Evolutionary conservation across 148 eudicot species (phyloP).

Genomic region (Rhododendron mucronatum): DNA sequence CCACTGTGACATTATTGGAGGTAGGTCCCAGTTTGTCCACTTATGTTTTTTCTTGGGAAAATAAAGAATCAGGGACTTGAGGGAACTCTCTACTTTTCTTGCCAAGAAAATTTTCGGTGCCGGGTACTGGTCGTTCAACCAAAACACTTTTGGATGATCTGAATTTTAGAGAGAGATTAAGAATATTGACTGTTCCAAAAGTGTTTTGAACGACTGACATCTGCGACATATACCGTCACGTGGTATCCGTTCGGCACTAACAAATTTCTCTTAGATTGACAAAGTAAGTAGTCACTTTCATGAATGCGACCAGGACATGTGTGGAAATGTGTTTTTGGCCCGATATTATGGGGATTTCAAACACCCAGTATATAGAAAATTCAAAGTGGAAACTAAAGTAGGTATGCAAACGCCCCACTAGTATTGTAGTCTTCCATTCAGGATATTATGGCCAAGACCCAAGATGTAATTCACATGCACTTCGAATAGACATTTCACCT

Average conservation of each 20-base stretch:
- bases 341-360: background rate
- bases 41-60: background rate
- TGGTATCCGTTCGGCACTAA: too few relatives aligned
- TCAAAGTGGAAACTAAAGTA: background rate
- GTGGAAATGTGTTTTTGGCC: background rate
- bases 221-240: too few relatives aligned
- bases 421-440: background rate
- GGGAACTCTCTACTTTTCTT: background rate
- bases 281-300: background rate
- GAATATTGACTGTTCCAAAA: too few relatives aligned
- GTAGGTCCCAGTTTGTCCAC: background rate
- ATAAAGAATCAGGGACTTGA: background rate
- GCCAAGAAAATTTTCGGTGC: background rate
- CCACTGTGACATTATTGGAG: background rate
- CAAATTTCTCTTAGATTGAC: too few relatives aligned
- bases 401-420: background rate
- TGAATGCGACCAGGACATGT: background rate
- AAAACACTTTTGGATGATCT: too few relatives aligned
- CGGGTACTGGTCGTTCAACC: too few relatives aligned
- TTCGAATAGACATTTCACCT: too few relatives aligned
- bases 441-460: background rate
- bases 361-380: background rate
- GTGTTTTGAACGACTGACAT: too few relatives aligned
- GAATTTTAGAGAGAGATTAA: too few relatives aligned
- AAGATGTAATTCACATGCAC: background rate